These are phyloP conservation scores for Stellera chamaejasme DNA, from an alignment of 345 rosid species.

Conservation along the genomic window DNA sequence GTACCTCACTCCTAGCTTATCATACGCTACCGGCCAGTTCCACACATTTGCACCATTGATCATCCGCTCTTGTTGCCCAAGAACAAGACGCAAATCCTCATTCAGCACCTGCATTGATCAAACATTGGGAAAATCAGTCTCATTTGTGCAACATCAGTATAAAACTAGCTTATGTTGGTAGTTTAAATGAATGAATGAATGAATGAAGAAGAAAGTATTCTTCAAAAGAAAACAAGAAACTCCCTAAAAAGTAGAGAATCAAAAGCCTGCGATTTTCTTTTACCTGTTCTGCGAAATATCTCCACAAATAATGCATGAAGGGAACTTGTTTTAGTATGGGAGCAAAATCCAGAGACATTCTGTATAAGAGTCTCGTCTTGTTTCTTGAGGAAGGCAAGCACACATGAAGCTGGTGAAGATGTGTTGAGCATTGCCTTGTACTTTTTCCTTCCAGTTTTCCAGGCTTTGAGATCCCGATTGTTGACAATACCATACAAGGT, in stretches of 20 bases:
- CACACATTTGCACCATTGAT: slow-evolving; percentile 77
- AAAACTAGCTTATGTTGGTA: too few relatives aligned
- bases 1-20: slow-evolving; percentile 92
- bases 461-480: slow-evolving; percentile 95
- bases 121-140: neutral
- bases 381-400: slow-evolving; percentile 86
- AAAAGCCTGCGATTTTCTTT: neutral
- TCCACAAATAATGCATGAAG: slow-evolving; percentile 81
- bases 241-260: neutral
- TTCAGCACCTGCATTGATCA: slow-evolving; percentile 61
- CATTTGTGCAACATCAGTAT: too few relatives aligned
- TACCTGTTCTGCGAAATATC: slow-evolving; percentile 95
- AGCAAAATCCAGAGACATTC: slow-evolving; percentile 97
- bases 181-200: too few relatives aligned
- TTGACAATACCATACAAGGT: slow-evolving; percentile 91
- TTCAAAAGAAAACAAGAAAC: neutral
- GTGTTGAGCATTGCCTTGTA: slow-evolving; percentile 66
- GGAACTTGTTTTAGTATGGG: slow-evolving; percentile 75
- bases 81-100: slow-evolving; percentile 78
- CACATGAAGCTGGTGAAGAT: slow-evolving; percentile 95
- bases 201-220: too few relatives aligned
- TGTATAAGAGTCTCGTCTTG: slow-evolving; percentile 74
- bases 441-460: slow-evolving; percentile 82
- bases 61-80: slow-evolving; percentile 97
- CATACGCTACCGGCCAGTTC: slow-evolving; percentile 88